Evolutionary conservation across 805 yeast species (phyloP).

Genomic region (Scheffersomyces amazonensis): DNA sequence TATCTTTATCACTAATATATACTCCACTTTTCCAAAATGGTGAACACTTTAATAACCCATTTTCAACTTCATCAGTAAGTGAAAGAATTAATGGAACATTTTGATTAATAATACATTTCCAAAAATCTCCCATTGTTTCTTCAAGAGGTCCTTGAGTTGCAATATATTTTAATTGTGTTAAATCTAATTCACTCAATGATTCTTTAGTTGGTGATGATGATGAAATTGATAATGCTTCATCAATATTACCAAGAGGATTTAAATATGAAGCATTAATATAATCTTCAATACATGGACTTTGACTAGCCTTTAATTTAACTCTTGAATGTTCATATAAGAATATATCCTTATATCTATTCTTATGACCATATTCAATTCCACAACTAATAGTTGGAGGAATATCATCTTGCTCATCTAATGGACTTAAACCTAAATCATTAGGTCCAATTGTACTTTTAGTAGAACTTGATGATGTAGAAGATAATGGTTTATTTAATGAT

Average conservation of each 20-base stretch:
- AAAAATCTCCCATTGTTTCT: slow-evolving; percentile 77
- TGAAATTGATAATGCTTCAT: not conserved
- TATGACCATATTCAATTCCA: slow-evolving; percentile 78
- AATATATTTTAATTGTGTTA: slow-evolving; percentile 36
- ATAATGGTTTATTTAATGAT: slow-evolving; percentile 7
- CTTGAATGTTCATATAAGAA: slow-evolving; percentile 85
- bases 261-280: slow-evolving; percentile 86
- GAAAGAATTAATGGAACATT: slow-evolving; percentile 66
- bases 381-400: slow-evolving; percentile 51
- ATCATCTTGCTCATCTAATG: slow-evolving; percentile 12
- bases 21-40: slow-evolving; percentile 72
- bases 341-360: slow-evolving; percentile 86
- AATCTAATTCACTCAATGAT: not conserved
- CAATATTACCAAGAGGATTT: slow-evolving; percentile 14
- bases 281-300: slow-evolving; percentile 30
- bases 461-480: not conserved
- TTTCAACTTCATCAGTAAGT: slow-evolving; percentile 72
- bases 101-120: slow-evolving; percentile 71
- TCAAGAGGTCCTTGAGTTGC: slow-evolving; percentile 89
- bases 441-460: slow-evolving; percentile 1
- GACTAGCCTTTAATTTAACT: slow-evolving; percentile 49
- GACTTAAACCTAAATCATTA: slow-evolving; percentile 14
- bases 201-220: not conserved
- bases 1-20: slow-evolving; percentile 33
- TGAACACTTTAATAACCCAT: slow-evolving; percentile 73